Conservation (phyloP, 2,329 filamentous ascomycete species). For the Aspergillus sp. region DNA sequence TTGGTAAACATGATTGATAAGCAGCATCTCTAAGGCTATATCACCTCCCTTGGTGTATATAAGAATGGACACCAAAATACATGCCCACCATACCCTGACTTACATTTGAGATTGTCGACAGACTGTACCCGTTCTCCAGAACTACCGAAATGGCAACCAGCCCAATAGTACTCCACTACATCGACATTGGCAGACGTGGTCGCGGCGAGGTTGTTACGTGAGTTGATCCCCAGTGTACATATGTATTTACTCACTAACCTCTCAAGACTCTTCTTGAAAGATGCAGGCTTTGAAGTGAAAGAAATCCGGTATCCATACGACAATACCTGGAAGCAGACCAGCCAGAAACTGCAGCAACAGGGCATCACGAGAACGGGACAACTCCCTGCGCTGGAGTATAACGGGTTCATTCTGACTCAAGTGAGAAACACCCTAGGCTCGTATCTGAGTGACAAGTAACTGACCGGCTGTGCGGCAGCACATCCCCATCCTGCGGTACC, state of each 20-base stretch:
- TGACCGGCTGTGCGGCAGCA: conserved; percentile 15
- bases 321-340: conserved; percentile 24
- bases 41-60: too few relatives aligned
- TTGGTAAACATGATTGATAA: too few relatives aligned
- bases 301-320: conserved; percentile 30
- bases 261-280: conserved; percentile 27
- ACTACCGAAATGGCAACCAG: too few relatives aligned
- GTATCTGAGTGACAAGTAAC: too few relatives aligned
- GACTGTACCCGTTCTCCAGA: too few relatives aligned
- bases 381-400: conserved; percentile 37
- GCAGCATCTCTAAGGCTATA: too few relatives aligned
- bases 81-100: too few relatives aligned
- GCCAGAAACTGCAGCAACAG: conserved; percentile 25
- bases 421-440: too few relatives aligned
- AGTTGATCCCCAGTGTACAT: too few relatives aligned
- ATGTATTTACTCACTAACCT: too few relatives aligned
- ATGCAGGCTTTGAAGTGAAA: conserved; percentile 26
- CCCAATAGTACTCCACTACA: conserved; percentile 16
- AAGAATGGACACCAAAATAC: too few relatives aligned
- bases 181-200: conserved; percentile 26
- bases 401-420: conserved; percentile 27
- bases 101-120: too few relatives aligned
- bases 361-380: conserved; percentile 30
- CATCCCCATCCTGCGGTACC: conserved; percentile 36
- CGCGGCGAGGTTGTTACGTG: conserved; percentile 25